Evolutionary conservation across 768 basidiomycete species (phyloP).

Genomic region (Fomitopsis pulvina): DNA sequence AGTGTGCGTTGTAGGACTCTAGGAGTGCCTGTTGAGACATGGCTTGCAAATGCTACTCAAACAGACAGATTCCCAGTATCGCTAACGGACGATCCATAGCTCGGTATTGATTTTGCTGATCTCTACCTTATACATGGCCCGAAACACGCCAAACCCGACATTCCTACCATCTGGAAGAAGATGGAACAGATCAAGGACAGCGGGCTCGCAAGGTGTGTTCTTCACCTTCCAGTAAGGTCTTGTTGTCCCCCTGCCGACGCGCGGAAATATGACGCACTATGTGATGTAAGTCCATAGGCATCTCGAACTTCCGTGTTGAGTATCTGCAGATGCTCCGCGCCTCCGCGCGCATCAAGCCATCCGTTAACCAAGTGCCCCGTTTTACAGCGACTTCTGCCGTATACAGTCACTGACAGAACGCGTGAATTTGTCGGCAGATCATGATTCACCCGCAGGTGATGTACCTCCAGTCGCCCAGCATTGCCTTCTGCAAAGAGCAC

Average conservation of each 20-base stretch:
- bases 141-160: conserved; percentile 43
- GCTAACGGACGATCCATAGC: too few species aligned
- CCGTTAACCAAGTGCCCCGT: conserved; percentile 51
- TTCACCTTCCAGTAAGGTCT: neutral
- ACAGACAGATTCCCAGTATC: too few species aligned
- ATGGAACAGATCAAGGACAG: conserved; percentile 50
- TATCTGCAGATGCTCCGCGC: conserved; percentile 46
- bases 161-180: conserved; percentile 51
- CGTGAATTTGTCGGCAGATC: conserved; percentile 37
- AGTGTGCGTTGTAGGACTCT: neutral
- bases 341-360: conserved; percentile 52
- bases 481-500: conserved; percentile 48
- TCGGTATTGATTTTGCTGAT: conserved; percentile 57
- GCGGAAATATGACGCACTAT: too few species aligned
- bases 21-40: neutral
- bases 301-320: conserved; percentile 55
- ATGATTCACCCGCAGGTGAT: conserved; percentile 65
- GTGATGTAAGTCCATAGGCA: conserved; percentile 57
- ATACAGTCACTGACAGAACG: neutral
- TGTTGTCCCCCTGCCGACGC: neutral
- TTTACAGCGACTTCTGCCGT: neutral
- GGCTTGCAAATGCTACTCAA: too few species aligned
- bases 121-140: conserved; percentile 63
- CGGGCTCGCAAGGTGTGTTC: conserved; percentile 45
- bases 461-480: conserved; percentile 39